Base-by-base conservation (phyloP, 2,329 filamentous ascomycete species). In the Fusarium xyrophilum region DNA sequence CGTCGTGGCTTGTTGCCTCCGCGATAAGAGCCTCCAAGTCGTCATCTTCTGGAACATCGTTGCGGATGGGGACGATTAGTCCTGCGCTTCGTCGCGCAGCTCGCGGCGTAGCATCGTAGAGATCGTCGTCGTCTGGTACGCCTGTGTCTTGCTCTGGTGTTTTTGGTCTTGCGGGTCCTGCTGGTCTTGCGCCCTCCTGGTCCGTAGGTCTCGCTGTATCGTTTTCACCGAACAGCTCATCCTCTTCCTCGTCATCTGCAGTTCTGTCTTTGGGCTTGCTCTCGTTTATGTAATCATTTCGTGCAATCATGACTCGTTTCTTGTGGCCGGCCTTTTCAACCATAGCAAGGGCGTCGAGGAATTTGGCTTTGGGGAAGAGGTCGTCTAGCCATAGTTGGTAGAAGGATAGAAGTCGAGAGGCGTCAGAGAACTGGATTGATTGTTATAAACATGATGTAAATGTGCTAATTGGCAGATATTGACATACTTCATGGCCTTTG, bases 311-410 rank as follows among this genome's bases (percentile, higher is more conserved):
- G 76, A 98, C 85, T 17, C 85, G 84, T 76, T 92, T 94, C 73
- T 91, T 93, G 79, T 97, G 96, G 2, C 96, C 96, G 1, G 93
- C 84, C 79, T 97, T 97, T 78, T 99, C 96, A 5, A 98, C 92
- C 83, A 98, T 97, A 39, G 85, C 82, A 10, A 98, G 82, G 5
- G 92, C 96, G 74, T 99, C 96, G 48, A 92, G 86, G 75, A 99
- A 99, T 75, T 93, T 95, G 8, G 95, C 96, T 75, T 96, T 93
- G 15, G 96, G 96, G 75, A 94, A 99, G 15, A 99, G 84, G 75
- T 97, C 93, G 79, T 99, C 95, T 4, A 99, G 90, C 96, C 96
- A 99, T 58, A 97, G 80, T 77, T 98, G 96, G 76, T 98, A 99
- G 76, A 96, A 92, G 27, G 92, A 93, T 48, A 99, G 84, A 27